These are phyloP conservation scores for Agrocybe pediades DNA, from an alignment of 768 basidiomycete genomes.

Conservation along the genomic window DNA sequence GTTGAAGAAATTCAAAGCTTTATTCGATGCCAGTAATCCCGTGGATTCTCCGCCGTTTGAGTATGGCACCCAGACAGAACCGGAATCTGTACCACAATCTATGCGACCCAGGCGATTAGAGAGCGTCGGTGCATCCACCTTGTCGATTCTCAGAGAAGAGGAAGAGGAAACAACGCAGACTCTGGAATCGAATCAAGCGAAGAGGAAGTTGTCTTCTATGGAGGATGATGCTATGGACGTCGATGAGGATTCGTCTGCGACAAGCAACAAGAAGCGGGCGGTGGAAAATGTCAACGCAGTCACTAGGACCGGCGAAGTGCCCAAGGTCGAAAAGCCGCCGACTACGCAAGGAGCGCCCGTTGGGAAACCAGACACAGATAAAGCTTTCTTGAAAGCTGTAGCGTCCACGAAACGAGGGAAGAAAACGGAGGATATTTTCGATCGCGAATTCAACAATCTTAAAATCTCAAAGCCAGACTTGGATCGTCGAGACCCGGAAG, in stretches of 20 bases:
- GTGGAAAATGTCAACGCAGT: constrained; percentile 39
- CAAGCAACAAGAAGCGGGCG: constrained; percentile 44
- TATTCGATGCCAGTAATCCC: constrained; percentile 69
- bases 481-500: constrained; percentile 42
- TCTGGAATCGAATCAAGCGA: constrained; percentile 26
- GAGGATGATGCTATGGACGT: constrained; percentile 41
- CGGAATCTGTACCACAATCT: constrained; percentile 17
- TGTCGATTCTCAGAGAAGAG: constrained; percentile 51
- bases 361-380: constrained; percentile 66
- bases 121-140: constrained; percentile 18
- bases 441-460: constrained; percentile 79
- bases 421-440: constrained; percentile 68
- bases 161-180: constrained; percentile 48
- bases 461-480: constrained; percentile 67
- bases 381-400: constrained; percentile 69
- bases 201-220: constrained; percentile 40
- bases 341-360: constrained; percentile 32
- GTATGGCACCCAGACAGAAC: constrained; percentile 37
- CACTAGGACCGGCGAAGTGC: constrained; percentile 10
- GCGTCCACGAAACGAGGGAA: constrained; percentile 73
- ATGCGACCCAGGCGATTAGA: constrained; percentile 14
- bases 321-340: constrained; percentile 1
- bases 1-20: constrained; percentile 67
- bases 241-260: constrained; percentile 22
- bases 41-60: constrained; percentile 20